Evolutionary conservation across 345 rosid genomes (phyloP), one percentile per base, ranked within the genome.

Genomic region (Eucalyptus tenuipes): DNA sequence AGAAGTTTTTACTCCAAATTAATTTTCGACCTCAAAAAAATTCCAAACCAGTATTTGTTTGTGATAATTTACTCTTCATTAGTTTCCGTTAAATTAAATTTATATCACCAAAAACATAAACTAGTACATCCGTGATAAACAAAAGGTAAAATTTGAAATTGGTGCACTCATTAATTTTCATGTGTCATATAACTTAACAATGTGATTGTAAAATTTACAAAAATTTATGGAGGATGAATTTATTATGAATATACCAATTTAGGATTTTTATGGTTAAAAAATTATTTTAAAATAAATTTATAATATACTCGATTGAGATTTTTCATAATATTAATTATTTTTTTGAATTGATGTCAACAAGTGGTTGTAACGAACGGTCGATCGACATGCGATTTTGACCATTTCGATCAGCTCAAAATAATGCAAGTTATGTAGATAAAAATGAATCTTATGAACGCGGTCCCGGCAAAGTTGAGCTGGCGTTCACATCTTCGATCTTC

Each of bases 111-210:
- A 52, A 17, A 52, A 52, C 2, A 18, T 52, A 18, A 52, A 7
- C 4, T 0, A 1, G 9, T 52, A 52, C 10, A 18, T 3, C 0
- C 1, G 1, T 52, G 0, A 52, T 1, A 18, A 52, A 52, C 24
- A 52, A 52, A 52, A 18, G 0, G 0, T 52, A 18, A 4, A 52
- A 52, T 1, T 52, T 52, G 1, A 52, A 52, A 52, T 52, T 52
- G 0, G 3, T 52, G 18, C 0, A 52, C 7, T 7, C 0, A 18
- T 18, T 0, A 52, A 52, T 0, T 3, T 0, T 18, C 0, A 7
- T 0, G 2, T 52, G 1, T 52, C 3, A 52, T 52, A 0, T 3
- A 7, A 7, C 1, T 18, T 18, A 18, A 0, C 0, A 18, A 52
- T 52, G 18, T 52, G 2, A 52, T 18, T 18, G 2, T 52, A 52